These are phyloP conservation scores for Prunus persica DNA, from an alignment of 306 rosid species.

Conservation along the genomic window Prunus_persica_NCBIv2 NC_034014.1:17932001-17932500, in stretches of 20 bases:
- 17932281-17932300: not conserved
- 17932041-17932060: no score
- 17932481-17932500: not conserved
- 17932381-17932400: slow-evolving; percentile 60
- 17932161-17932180: not conserved
- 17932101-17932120: not conserved
- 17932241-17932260: not conserved
- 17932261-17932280: not conserved
- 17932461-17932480: slow-evolving; percentile 8
- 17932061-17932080: not conserved
- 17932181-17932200: not conserved
- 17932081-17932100: not conserved
- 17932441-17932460: slow-evolving; percentile 80
- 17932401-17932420: slow-evolving; percentile 64
- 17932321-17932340: not conserved
- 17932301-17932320: not conserved
- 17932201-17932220: no score
- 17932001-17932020: not conserved
- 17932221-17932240: not conserved
- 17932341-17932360: not conserved
- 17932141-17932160: not conserved
- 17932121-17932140: not conserved
- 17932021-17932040: no score
- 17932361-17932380: not conserved
- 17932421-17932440: slow-evolving; percentile 57